A percentile compares a stretch with the other conserved stretches of the same genome.
Conservation (phyloP, 306 rosid species). For the Spatholobus suberectus region DNA sequence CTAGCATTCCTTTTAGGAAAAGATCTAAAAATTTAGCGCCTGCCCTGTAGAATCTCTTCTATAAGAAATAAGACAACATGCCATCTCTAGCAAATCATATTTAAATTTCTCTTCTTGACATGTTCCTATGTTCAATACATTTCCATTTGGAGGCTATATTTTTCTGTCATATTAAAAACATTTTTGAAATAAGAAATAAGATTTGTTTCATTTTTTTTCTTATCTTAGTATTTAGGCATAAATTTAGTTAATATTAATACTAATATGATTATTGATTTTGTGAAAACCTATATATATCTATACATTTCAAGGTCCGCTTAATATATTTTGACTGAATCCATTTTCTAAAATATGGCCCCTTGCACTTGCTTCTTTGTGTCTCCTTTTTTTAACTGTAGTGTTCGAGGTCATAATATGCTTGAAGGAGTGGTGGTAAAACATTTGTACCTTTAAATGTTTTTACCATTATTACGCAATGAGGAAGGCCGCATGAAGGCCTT, state of each 20-base stretch:
- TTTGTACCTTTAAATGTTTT: neutral
- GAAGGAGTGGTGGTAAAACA: neutral
- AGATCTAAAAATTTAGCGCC: neutral
- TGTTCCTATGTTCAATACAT: neutral
- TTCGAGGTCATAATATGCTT: neutral
- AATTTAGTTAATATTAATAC: constrained; percentile 25
- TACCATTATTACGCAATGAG: constrained; percentile 4
- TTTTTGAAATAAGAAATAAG: neutral
- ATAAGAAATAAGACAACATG: neutral
- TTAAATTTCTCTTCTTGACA: constrained; percentile 13
- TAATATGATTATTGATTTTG: neutral
- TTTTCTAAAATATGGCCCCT: constrained; percentile 8
- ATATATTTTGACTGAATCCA: neutral
- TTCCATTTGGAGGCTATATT: constrained; percentile 4
- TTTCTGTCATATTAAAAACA: neutral
- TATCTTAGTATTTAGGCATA: neutral
- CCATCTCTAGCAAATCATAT: constrained; percentile 21
- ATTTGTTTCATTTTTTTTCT: neutral
- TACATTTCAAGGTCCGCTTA: neutral
- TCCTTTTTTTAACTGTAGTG: neutral
- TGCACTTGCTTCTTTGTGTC: neutral
- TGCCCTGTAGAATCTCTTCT: constrained; percentile 1
- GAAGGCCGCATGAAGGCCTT: neutral
- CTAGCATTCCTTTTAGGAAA: neutral
- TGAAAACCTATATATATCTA: neutral